Conservation (phyloP, 2,329 filamentous ascomycete species). For the Blastomyces percursus region DNA sequence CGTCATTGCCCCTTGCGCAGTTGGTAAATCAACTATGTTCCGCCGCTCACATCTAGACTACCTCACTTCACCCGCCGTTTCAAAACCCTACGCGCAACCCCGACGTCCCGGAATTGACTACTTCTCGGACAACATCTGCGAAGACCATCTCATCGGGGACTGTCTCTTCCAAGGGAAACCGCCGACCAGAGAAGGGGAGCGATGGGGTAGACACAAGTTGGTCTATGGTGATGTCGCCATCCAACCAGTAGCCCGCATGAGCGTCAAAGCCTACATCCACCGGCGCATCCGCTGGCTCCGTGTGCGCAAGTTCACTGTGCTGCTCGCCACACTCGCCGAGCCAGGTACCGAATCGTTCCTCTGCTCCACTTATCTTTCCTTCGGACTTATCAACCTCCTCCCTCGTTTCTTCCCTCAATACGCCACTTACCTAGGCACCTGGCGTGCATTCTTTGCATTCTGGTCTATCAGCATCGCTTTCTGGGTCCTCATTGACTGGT, state of each 20-base stretch:
- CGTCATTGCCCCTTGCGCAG: slow-evolving; percentile 77
- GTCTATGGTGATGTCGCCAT: slow-evolving; percentile 78
- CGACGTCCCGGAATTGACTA: slow-evolving; percentile 66
- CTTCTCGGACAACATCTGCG: slow-evolving; percentile 94
- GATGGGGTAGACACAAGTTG: slow-evolving; percentile 66
- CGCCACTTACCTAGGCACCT: slow-evolving; percentile 50
- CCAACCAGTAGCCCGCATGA: slow-evolving; percentile 78
- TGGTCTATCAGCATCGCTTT: slow-evolving; percentile 55
- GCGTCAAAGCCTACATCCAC: slow-evolving; percentile 62
- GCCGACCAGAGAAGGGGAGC: slow-evolving; percentile 27
- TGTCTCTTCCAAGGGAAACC: slow-evolving; percentile 59
- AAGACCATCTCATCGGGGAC: slow-evolving; percentile 93
- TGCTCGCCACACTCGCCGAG: slow-evolving; percentile 79
- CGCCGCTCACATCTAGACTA: slow-evolving; percentile 77
- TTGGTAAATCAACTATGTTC: slow-evolving; percentile 99
- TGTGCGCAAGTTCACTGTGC: slow-evolving; percentile 88
- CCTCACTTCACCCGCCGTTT: slow-evolving; percentile 47
- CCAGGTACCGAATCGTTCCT: slow-evolving; percentile 82
- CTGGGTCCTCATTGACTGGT: slow-evolving; percentile 70
- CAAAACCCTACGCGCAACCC: slow-evolving; percentile 29
- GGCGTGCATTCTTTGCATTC: slow-evolving; percentile 51
- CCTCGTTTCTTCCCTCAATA: slow-evolving; percentile 46
- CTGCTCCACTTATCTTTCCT: slow-evolving; percentile 70
- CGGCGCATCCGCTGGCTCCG: slow-evolving; percentile 82
- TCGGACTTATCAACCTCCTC: slow-evolving; percentile 59